Percentiles rank a stretch among this genome's conserved stretches.
Conservation (phyloP, 805 yeast genomes). For the Candida maris region DNA sequence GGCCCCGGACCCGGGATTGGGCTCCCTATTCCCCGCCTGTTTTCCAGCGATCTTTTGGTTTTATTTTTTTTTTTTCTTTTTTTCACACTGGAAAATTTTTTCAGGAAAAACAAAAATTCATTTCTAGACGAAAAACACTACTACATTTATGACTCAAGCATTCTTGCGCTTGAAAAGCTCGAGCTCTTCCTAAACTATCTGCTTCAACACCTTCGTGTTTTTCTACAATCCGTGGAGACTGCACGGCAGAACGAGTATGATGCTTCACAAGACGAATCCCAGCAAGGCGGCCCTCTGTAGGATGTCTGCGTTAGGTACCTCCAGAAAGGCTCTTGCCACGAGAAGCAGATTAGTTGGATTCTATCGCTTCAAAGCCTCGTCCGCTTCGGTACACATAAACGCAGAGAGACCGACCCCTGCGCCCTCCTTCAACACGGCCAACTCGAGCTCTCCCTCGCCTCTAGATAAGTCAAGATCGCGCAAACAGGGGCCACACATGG, state of each 20-base stretch:
- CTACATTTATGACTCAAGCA: too few species aligned
- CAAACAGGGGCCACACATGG: slow-evolving; percentile 39
- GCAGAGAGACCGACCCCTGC: slow-evolving; percentile 39
- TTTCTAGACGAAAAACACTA: too few species aligned
- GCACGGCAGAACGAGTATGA: too few species aligned
- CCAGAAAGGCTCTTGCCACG: not conserved
- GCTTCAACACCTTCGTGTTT: too few species aligned
- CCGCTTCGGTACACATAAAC: slow-evolving; percentile 16
- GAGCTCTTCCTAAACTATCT: too few species aligned
- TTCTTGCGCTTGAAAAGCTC: too few species aligned
- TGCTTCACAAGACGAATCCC: slow-evolving; percentile 1
- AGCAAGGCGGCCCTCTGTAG: not conserved
- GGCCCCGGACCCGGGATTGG: too few species aligned
- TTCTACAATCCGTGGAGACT: too few species aligned
- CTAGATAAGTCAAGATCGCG: slow-evolving; percentile 6
- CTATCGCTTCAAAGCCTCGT: slow-evolving; percentile 19
- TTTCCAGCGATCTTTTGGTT: too few species aligned
- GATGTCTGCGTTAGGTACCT: not conserved
- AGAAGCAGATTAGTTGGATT: not conserved
- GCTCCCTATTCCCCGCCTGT: not conserved
- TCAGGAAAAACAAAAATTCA: too few species aligned
- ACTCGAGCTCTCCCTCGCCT: slow-evolving; percentile 19
- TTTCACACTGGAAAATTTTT: slow-evolving; percentile 2
- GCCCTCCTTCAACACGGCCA: slow-evolving; percentile 45
- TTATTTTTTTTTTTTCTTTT: too few species aligned